Evolutionary conservation across 805 yeast genomes (phyloP), one percentile per base, ranked within the genome.

Genomic region (Saccharomycopsis amapae): DNA sequence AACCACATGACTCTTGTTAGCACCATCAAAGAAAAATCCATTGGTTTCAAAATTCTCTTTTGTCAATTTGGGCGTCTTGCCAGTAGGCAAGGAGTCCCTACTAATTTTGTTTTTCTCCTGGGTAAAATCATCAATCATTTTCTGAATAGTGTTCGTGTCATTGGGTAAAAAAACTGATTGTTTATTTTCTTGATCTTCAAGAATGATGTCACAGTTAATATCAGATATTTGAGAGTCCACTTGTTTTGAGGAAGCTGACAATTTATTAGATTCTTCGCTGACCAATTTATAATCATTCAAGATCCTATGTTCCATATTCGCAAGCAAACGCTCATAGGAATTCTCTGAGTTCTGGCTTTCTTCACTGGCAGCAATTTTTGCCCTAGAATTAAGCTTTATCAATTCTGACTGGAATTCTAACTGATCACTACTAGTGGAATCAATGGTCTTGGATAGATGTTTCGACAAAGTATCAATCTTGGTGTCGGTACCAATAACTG

Each of bases 71-170:
- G 64, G 64, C 1, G 64, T 61, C 22, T 60, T 60, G 2, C 64
- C 64, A 1, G 62, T 58, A 3, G 64, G 61, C 10, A 61, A 30
- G 2, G 55, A 44, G 12, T 53, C 45, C 28, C 50, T 53, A 24
- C 54, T 53, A 15, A 61, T 55, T 36, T 56, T 58, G 2, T 38
- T 30, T 28, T 60, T 59, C 23, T 60, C 61, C 18, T 38, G 34
- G 22, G 54, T 60, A 15, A 61, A 44, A 5, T 60, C 60, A 18
- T 42, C 33, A 19, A 60, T 48, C 26, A 60, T 30, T 19, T 52
- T 42, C 6, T 44, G 20, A 4, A 51, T 44, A 5, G 28, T 35
- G 3, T 7, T 5, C 30, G 51, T 45, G 37, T 54, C 50, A 34
- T 56, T 57, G 3, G 48, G 48, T 23, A 45, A 25, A 26, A 5